phyloP scores from a whole-genome alignment of 2,329 filamentous ascomycete genomes.

The Pseudogymnoascus sp. region DNA sequence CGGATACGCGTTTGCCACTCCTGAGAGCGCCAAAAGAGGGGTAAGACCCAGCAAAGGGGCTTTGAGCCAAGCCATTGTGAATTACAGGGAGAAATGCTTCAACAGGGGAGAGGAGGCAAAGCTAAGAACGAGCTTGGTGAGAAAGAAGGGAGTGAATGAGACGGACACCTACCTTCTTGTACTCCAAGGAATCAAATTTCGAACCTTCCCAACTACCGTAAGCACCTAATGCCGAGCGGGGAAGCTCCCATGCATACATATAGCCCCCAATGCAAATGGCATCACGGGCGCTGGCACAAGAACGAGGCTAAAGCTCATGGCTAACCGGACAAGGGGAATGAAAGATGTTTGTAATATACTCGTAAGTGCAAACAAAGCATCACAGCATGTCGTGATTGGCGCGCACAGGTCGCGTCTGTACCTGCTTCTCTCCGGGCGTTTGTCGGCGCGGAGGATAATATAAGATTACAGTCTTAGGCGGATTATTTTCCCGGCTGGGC shows the following conservation, averaged over 20 bases:
- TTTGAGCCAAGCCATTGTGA: constrained; percentile 6
- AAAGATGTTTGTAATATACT: constrained; percentile 2
- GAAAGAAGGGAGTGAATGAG: background rate
- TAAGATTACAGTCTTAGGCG: background rate
- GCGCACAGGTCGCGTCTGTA: background rate
- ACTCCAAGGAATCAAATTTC: background rate
- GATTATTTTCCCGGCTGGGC: constrained; percentile 3
- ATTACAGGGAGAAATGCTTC: background rate
- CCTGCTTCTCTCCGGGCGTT: background rate
- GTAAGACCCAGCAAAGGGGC: background rate
- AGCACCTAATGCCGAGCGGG: background rate
- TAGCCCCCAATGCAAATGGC: background rate
- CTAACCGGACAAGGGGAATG: background rate
- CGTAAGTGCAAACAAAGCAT: background rate
- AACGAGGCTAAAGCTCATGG: background rate
- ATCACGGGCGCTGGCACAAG: background rate
- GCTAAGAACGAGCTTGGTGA: background rate
- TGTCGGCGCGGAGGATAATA: background rate
- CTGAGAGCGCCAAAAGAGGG: background rate
- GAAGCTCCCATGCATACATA: background rate
- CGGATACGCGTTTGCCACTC: background rate
- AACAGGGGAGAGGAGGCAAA: background rate
- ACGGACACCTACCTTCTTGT: background rate
- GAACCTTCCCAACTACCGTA: background rate
- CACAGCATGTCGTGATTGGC: background rate